Conservation (phyloP, 2,329 filamentous ascomycete species). For the Nectriaceae sp. region DNA sequence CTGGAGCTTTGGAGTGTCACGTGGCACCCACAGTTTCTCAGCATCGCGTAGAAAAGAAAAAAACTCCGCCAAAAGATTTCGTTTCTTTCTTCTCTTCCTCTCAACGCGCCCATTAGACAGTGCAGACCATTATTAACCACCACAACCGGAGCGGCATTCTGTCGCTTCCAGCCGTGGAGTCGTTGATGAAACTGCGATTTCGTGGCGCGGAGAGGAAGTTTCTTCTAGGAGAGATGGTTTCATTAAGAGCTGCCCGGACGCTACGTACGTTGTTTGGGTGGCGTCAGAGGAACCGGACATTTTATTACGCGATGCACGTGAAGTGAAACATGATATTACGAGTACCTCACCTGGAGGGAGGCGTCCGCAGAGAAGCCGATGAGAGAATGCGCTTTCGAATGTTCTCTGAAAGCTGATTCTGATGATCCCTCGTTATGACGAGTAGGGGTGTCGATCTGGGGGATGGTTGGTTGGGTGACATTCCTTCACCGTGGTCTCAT, state of each 20-base stretch:
- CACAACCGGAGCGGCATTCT: constrained; percentile 67
- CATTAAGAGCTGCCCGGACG: constrained; percentile 61
- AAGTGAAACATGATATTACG: too few species aligned
- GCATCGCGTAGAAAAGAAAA: constrained; percentile 1
- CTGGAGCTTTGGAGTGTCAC: too few species aligned
- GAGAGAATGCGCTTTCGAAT: too few species aligned
- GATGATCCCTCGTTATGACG: too few species aligned
- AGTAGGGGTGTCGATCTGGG: too few species aligned
- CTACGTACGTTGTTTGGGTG: constrained; percentile 39
- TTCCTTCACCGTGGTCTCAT: too few species aligned
- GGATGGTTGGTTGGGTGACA: too few species aligned
- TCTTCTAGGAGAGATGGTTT: constrained; percentile 42
- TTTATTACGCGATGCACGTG: constrained; percentile 9
- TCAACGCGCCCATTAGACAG: constrained; percentile 83
- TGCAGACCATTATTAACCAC: constrained; percentile 70
- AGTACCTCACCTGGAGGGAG: too few species aligned
- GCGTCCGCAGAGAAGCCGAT: too few species aligned
- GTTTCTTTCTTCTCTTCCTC: constrained; percentile 38
- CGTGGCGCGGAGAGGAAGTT: constrained; percentile 54
- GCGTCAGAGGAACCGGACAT: constrained; percentile 47
- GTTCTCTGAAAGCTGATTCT: too few species aligned
- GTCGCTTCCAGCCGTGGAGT: constrained; percentile 56
- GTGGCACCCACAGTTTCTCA: background rate
- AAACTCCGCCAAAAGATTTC: constrained; percentile 1
- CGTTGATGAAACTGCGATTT: constrained; percentile 67